Conservation (phyloP, 2,329 filamentous ascomycete genomes). For the Penicillium sp. region DNA sequence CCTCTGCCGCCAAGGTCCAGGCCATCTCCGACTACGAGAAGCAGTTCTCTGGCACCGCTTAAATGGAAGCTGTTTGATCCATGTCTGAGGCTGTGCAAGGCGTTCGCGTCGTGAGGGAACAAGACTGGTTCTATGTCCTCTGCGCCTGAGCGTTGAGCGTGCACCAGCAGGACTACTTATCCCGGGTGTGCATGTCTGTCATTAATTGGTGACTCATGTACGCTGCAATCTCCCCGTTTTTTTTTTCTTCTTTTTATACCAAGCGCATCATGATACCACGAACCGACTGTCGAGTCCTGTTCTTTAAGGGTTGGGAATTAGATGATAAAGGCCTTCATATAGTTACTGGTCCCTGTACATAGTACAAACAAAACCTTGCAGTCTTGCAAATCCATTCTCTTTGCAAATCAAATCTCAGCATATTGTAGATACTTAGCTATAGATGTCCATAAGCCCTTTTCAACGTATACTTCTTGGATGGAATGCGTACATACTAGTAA, state of each 20-base stretch:
- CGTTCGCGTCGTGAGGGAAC: background rate
- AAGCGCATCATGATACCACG: slow-evolving; percentile 37
- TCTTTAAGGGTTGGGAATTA: slow-evolving; percentile 18
- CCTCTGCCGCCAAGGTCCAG: slow-evolving; percentile 63
- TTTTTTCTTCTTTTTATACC: slow-evolving; percentile 19
- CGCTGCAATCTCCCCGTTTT: background rate
- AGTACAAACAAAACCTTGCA: slow-evolving; percentile 14
- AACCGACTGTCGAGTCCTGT: slow-evolving; percentile 22
- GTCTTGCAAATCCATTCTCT: background rate
- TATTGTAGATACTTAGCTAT: background rate
- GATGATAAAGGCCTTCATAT: slow-evolving; percentile 18
- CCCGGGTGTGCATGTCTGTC: background rate
- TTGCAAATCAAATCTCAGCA: background rate
- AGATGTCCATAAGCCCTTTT: too few species aligned
- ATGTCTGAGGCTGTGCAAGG: background rate
- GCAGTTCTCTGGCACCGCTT: slow-evolving; percentile 32
- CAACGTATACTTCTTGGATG: background rate
- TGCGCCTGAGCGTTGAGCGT: background rate
- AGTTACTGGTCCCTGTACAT: slow-evolving; percentile 17
- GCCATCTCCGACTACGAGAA: slow-evolving; percentile 48
- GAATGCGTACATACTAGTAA: background rate
- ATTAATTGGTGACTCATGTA: background rate
- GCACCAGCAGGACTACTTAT: background rate
- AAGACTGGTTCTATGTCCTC: background rate
- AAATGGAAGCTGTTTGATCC: slow-evolving; percentile 3